Conservation (phyloP, 2,329 filamentous ascomycete genomes). For the Chalaropsis ovoidea region DNA sequence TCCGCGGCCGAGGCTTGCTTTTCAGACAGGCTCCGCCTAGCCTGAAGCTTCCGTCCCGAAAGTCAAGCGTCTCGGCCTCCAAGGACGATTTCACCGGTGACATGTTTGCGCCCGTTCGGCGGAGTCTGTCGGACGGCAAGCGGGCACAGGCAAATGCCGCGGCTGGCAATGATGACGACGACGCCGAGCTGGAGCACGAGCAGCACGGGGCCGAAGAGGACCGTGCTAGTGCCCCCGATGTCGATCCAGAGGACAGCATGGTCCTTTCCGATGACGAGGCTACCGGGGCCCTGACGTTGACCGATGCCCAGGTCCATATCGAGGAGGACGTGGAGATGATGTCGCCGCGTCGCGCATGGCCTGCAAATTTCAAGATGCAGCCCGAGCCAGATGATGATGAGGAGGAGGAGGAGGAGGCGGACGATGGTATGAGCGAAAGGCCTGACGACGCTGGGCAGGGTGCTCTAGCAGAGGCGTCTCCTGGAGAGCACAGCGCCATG, state of each 20-base stretch:
- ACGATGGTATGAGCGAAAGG: background rate
- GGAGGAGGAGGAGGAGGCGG: background rate
- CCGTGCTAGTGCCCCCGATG: constrained; percentile 1
- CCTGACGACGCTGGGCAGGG: background rate
- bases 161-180: constrained; percentile 8
- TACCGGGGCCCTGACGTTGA: constrained; percentile 22
- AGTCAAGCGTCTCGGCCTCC: constrained; percentile 8
- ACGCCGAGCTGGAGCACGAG: constrained; percentile 15
- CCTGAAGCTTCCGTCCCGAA: constrained; percentile 21
- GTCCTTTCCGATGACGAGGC: constrained; percentile 23
- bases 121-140: constrained; percentile 13
- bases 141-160: background rate
- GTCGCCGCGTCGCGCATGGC: constrained; percentile 14
- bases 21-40: constrained; percentile 23
- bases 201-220: constrained; percentile 25
- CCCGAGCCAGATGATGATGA: constrained; percentile 4
- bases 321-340: constrained; percentile 23
- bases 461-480: background rate
- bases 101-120: constrained; percentile 25
- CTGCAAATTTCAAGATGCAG: constrained; percentile 11
- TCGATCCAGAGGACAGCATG: constrained; percentile 21
- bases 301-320: constrained; percentile 21
- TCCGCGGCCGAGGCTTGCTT: constrained; percentile 13
- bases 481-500: background rate
- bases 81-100: constrained; percentile 24